Conservation (phyloP, 129 eudicot genomes). For the Centaurea solstitialis region DNA sequence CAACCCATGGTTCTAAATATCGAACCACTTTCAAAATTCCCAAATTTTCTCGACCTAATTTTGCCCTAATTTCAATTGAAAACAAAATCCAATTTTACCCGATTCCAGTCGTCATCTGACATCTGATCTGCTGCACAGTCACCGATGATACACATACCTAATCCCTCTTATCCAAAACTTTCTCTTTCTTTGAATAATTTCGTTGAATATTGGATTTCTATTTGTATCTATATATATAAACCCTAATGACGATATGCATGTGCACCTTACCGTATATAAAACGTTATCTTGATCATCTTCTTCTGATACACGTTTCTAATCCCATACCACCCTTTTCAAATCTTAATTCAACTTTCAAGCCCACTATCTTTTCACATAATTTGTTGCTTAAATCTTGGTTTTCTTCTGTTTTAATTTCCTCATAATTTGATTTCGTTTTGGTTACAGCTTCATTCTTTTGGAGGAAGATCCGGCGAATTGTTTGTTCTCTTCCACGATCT, state of each 20-base stretch:
- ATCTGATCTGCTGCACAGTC: constrained; percentile 26
- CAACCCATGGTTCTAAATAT: no score
- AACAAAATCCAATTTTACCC: background rate
- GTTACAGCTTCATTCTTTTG: constrained; percentile 9
- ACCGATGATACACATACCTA: constrained; percentile 18
- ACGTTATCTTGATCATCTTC: constrained; percentile 23
- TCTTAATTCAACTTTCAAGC: constrained; percentile 10
- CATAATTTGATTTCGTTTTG: constrained; percentile 7
- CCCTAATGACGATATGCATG: background rate
- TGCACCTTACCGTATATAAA: constrained; percentile 14
- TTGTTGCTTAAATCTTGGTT: background rate
- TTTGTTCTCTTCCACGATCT: background rate
- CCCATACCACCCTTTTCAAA: constrained; percentile 25
- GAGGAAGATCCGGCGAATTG: background rate
- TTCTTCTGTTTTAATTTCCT: constrained; percentile 1
- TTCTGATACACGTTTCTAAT: constrained; percentile 20
- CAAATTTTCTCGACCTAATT: background rate
- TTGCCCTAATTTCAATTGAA: constrained; percentile 14
- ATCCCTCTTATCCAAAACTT: constrained; percentile 27
- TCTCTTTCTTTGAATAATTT: constrained; percentile 21
- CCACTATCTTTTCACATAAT: constrained; percentile 7
- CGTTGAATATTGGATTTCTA: constrained; percentile 1
- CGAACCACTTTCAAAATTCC: background rate
- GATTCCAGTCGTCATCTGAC: constrained; percentile 2
- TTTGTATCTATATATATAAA: background rate